phyloP scores from a whole-genome alignment of 257 asterid genomes.

The Haberlea rhodopensis region DNA sequence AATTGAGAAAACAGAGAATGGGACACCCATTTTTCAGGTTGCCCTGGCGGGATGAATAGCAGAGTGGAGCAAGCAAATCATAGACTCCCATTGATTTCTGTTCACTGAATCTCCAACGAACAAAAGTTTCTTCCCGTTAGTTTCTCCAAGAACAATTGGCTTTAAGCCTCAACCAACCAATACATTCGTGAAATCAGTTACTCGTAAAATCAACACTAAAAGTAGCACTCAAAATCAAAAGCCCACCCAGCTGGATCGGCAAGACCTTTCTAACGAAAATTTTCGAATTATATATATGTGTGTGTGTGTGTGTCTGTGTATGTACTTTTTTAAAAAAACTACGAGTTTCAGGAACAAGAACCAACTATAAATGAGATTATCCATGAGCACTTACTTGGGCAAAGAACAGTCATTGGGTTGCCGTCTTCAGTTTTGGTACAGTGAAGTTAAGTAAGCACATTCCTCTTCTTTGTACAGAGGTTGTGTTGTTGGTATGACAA shows the following conservation, averaged over 20 bases:
- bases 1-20: slow-evolving; percentile 55
- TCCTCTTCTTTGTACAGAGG: slow-evolving; percentile 63
- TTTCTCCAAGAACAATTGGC: slow-evolving; percentile 58
- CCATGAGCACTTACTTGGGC: slow-evolving; percentile 43
- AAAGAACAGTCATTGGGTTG: slow-evolving; percentile 69
- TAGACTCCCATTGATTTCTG: slow-evolving; percentile 85
- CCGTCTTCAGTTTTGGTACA: slow-evolving; percentile 78
- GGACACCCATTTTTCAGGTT: slow-evolving; percentile 55
- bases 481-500: too few relatives aligned
- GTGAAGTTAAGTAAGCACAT: slow-evolving; percentile 57
- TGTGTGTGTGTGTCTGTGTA: too few relatives aligned
- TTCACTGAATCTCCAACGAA: slow-evolving; percentile 80
- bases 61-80: slow-evolving; percentile 65
- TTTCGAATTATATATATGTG: too few relatives aligned
- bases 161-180: slow-evolving; percentile 39
- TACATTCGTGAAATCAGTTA: not conserved
- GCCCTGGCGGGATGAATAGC: slow-evolving; percentile 48
- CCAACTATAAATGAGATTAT: too few relatives aligned
- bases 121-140: slow-evolving; percentile 67
- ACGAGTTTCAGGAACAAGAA: too few relatives aligned
- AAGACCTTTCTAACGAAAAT: too few relatives aligned
- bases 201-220: too few relatives aligned
- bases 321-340: too few relatives aligned
- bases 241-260: too few relatives aligned
- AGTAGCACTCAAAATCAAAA: too few relatives aligned